Percentiles rank a stretch among this genome's conserved stretches.
These are phyloP conservation scores for Salix purpurea DNA, from an alignment of 345 rosid genomes.

Conservation along the genomic window DNA sequence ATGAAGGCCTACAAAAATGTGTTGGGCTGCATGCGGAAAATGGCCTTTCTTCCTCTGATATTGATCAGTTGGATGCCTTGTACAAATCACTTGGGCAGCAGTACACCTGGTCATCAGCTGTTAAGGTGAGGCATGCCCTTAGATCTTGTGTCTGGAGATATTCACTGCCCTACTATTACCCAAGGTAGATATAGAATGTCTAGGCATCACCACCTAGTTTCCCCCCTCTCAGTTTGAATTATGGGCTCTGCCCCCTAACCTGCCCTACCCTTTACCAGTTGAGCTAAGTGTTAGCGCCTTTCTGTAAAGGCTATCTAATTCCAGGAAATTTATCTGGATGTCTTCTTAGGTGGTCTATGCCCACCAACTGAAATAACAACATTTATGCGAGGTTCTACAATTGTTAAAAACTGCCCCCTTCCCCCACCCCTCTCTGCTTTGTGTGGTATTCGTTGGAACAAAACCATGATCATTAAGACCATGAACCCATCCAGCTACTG, in stretches of 20 bases:
- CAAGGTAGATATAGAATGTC: background rate
- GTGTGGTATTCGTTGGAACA: background rate
- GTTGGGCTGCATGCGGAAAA: constrained; percentile 52
- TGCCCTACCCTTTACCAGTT: background rate
- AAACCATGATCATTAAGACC: background rate
- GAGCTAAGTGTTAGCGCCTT: background rate
- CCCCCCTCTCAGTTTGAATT: background rate
- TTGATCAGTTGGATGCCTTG: constrained; percentile 64
- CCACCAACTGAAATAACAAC: background rate
- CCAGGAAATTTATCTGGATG: background rate
- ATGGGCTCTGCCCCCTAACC: background rate
- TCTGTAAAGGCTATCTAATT: background rate
- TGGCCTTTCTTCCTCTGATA: constrained; percentile 72
- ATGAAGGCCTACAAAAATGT: constrained; percentile 89
- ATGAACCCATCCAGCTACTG: background rate
- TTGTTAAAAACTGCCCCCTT: background rate
- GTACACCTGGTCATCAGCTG: constrained; percentile 87
- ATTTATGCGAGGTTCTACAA: background rate
- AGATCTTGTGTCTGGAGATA: background rate
- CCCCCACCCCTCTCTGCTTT: background rate
- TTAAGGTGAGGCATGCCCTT: constrained; percentile 55
- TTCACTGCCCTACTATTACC: background rate
- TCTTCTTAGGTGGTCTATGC: background rate
- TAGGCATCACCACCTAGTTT: no score
- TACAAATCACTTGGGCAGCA: constrained; percentile 71